Evolutionary conservation across 2,329 filamentous ascomycete species (phyloP), one percentile per base, ranked within the genome.

Genomic region (Ascochyta fabae): DNA sequence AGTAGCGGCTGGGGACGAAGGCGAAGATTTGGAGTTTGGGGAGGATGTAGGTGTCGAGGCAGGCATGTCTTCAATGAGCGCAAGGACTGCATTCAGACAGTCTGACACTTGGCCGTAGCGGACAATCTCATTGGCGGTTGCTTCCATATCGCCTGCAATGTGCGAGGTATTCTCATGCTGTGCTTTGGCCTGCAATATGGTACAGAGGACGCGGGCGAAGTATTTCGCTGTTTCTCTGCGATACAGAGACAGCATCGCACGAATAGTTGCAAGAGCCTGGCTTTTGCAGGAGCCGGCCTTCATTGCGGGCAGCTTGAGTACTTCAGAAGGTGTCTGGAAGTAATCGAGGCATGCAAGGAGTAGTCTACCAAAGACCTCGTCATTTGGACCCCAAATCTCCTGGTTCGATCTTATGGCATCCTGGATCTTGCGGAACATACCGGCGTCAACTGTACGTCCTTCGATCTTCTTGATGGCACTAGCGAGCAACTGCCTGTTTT

Each of bases 341-440:
- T 89, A 93, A 43, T 87, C 84, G 58, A 93, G 89, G 19, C 92
- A 81, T 0, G 87, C 88, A 2, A 84, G 66, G 33, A 92, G 77
- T 2, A 93, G 80, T 7, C 86, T 81, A 60, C 88, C 84, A 57
- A 91, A 92, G 61, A 85, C 88, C 49, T 88, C 86, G 65, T 88
- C 86, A 43, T 88, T 85, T 56, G 88, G 84, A 1, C 83, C 81
- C 69, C 90, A 86, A 19, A 86, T 80, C 13, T 86, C 82, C 65
- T 76, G 73, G 68, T 82, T 84, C 55, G 89, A 87, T 60, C 88
- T 87, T 56, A 92, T 83, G 61, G 92, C 83, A 35, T 87, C 87
- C 72, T 93, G 90, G 44, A 93, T 80, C 67, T 90, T 90, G 48
- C 90, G 85, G 80, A 93, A 92, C 53, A 90, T 90, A 69, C 92